phyloP scores from a whole-genome alignment of 306 rosid species.

The Hylodesmum podocarpum region DNA sequence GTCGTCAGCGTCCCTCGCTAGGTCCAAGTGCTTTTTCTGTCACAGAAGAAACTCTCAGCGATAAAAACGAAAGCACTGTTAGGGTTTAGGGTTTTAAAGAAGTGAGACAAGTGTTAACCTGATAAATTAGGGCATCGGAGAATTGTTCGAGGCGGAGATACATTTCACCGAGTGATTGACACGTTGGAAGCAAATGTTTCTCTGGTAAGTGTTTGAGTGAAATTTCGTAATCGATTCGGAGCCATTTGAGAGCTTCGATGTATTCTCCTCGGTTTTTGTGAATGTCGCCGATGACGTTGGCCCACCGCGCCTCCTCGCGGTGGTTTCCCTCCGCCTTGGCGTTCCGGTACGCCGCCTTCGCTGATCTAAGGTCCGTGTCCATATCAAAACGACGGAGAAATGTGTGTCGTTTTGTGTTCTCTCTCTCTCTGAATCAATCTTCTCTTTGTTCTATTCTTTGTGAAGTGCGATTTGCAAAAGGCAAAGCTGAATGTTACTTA shows the following conservation, averaged over 20 bases:
- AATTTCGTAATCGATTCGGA: constrained; percentile 68
- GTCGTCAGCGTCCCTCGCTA: constrained; percentile 67
- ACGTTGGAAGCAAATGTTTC: constrained; percentile 68
- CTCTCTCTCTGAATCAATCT: background rate
- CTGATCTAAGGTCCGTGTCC: constrained; percentile 55
- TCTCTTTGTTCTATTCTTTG: background rate
- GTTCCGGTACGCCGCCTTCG: constrained; percentile 58
- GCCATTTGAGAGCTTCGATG: constrained; percentile 78
- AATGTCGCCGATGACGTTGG: constrained; percentile 72
- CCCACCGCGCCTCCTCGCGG: constrained; percentile 92
- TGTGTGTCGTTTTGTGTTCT: constrained; percentile 7
- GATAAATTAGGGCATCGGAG: constrained; percentile 64
- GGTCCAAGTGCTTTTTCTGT: constrained; percentile 80
- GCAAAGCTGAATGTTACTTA: background rate
- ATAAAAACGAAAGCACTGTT: background rate
- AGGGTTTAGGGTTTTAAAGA: background rate
- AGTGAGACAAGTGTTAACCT: constrained; percentile 44
- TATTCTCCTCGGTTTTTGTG: constrained; percentile 77
- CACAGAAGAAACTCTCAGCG: background rate
- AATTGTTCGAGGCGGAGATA: constrained; percentile 74
- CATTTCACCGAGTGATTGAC: constrained; percentile 92
- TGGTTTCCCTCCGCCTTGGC: constrained; percentile 72
- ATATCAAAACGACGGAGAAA: constrained; percentile 29
- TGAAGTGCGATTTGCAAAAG: background rate
- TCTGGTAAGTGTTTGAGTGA: constrained; percentile 54